Evolutionary conservation across 208 protist genomes (phyloP), one percentile per base, ranked within the genome.

Genomic region (Acanthamoeba triangularis): DNA sequence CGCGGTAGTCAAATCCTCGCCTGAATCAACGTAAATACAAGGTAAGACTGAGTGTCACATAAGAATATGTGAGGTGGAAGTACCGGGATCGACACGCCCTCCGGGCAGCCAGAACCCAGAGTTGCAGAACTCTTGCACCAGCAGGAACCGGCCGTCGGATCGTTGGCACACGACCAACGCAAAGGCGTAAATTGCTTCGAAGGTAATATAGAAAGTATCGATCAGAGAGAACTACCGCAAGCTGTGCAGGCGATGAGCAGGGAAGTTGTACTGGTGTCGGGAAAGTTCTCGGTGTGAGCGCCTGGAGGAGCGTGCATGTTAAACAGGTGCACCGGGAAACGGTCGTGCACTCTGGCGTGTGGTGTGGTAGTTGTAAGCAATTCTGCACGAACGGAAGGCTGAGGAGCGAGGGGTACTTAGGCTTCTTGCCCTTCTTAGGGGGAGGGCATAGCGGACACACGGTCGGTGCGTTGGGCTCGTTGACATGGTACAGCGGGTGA

Each of bases 91-190:
- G 16, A 97, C 84, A 59, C 84, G 76, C 2, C 96, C 96, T 30
- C 94, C 96, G 18, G 96, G 94, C n/a, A 97, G 56, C 96, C 96
- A 97, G 65, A 95, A 97, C 14, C 96, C 96, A 41, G 72, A 74
- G 47, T 96, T 94, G 74, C 78, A 82, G 20, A 95, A 94, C 47
- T 97, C 96, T 35, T 97, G 94, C 25, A 97, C 96, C 1, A 97
- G 69, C 28, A 97, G 69, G 47, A 95, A 97, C 1, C 67, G 41
- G 7, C 88, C 63, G 67, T 97, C 87, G 33, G 80, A 90, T 28
- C 93, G 47, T 52, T 93, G 72, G 49, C 61, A 63, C 3, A 96
- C 69, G 2, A 96, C 95, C 54, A 96, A 94, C 30, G 93, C 92
- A 33, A 96, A 96, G 25, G 92, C 74, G 28, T 95, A 96, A 7